Conservation (phyloP, 169 alveolate species). For the Plasmodium reichenowi region DNA sequence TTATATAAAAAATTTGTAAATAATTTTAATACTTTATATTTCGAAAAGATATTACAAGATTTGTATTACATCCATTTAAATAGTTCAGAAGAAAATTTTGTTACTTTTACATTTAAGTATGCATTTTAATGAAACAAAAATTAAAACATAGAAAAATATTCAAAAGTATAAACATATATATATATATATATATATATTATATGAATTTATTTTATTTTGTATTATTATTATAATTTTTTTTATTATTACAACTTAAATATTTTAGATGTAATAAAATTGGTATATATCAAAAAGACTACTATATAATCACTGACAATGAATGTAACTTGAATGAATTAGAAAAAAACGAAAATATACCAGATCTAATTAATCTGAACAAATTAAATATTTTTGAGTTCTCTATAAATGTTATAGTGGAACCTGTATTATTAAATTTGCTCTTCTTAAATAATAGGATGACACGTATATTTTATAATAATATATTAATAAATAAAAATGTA, state of each 20-base stretch:
- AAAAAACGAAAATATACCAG: constrained; percentile 12
- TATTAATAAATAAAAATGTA: too few species aligned
- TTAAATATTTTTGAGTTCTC: constrained; percentile 54
- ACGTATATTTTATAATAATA: constrained; percentile 13
- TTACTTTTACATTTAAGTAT: constrained; percentile 57
- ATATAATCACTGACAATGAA: constrained; percentile 54
- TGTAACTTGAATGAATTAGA: constrained; percentile 45
- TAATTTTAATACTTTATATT: constrained; percentile 48
- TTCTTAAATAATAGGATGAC: constrained; percentile 19
- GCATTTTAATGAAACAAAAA: background rate
- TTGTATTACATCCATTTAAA: constrained; percentile 42
- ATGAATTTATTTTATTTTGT: background rate
- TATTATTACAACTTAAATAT: background rate
- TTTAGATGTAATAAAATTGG: constrained; percentile 62
- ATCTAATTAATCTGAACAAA: constrained; percentile 16
- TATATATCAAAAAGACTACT: constrained; percentile 47
- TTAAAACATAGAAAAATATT: too few species aligned
- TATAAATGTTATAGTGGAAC: constrained; percentile 61
- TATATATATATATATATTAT: background rate
- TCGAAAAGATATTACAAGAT: constrained; percentile 67
- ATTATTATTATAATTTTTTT: background rate
- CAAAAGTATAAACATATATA: too few species aligned
- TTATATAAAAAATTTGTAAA: constrained; percentile 32
- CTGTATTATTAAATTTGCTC: constrained; percentile 59
- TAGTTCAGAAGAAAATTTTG: constrained; percentile 32